phyloP scores from a whole-genome alignment of 2,329 filamentous ascomycete genomes.

The Pyrenophora seminiperda region DNA sequence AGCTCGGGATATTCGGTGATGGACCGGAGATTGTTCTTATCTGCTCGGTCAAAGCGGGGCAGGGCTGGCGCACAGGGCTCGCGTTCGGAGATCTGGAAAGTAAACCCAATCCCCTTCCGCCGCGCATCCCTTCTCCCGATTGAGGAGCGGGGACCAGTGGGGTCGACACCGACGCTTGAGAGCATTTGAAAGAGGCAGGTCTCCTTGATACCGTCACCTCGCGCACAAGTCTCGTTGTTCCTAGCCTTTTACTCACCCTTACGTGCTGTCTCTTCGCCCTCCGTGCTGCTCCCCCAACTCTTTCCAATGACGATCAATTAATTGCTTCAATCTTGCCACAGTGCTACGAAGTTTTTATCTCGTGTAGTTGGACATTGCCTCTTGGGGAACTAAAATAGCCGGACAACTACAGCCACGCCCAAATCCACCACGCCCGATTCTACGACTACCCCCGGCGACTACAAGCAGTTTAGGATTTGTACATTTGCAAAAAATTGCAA shows the following conservation, averaged over 20 bases:
- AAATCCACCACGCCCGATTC: too few species aligned
- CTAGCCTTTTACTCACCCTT: too few species aligned
- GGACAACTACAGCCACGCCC: too few species aligned
- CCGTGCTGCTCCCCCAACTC: background rate
- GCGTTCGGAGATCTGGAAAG: constrained; percentile 8
- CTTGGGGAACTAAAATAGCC: too few species aligned
- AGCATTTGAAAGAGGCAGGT: constrained; percentile 14
- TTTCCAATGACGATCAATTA: too few species aligned
- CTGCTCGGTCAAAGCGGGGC: constrained; percentile 13
- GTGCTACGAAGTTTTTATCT: too few species aligned
- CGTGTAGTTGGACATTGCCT: too few species aligned
- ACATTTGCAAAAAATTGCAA: too few species aligned
- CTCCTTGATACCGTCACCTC: background rate
- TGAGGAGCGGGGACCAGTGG: constrained; percentile 18
- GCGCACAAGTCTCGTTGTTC: background rate
- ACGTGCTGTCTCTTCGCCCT: background rate
- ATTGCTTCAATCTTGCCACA: too few species aligned
- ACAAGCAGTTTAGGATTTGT: too few species aligned
- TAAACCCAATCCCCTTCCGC: background rate
- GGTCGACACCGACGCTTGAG: constrained; percentile 11
- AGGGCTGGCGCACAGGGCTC: constrained; percentile 18
- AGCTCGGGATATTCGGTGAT: constrained; percentile 14
- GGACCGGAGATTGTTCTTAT: constrained; percentile 22
- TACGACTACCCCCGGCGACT: too few species aligned
- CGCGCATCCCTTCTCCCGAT: constrained; percentile 29